Evolutionary conservation across 768 basidiomycete genomes (phyloP).

Genomic region (Pleurotus djamor): DNA sequence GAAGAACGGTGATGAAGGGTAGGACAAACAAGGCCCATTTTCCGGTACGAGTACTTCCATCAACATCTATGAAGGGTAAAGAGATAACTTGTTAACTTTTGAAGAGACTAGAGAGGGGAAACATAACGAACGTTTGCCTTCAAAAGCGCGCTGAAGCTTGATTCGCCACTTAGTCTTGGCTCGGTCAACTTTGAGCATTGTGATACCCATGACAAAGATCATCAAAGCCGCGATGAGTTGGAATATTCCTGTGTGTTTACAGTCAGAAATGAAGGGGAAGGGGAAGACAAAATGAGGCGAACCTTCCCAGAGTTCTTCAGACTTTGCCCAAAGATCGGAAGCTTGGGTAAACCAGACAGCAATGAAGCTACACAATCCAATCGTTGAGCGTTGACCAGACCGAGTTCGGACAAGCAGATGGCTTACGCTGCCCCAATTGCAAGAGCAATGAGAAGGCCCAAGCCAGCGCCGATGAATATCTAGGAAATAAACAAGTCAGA

Average conservation of each 20-base stretch:
- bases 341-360: constrained; percentile 95
- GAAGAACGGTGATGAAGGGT: constrained; percentile 88
- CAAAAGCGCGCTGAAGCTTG: constrained; percentile 82
- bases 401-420: not conserved
- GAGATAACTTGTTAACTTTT: no score
- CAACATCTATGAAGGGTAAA: constrained; percentile 31
- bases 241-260: constrained; percentile 51
- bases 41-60: constrained; percentile 48
- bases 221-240: constrained; percentile 70
- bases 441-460: constrained; percentile 78
- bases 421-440: constrained; percentile 78
- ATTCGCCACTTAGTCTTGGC: constrained; percentile 94
- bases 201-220: constrained; percentile 92
- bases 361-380: constrained; percentile 63
- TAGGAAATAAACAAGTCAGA: constrained; percentile 19
- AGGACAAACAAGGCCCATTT: constrained; percentile 91
- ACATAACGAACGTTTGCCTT: constrained; percentile 51
- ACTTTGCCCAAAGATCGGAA: constrained; percentile 75
- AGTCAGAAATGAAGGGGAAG: not conserved
- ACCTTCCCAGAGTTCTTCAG: constrained; percentile 96
- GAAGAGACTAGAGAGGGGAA: no score
- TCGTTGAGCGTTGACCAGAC: not conserved
- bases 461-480: constrained; percentile 73
- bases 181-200: constrained; percentile 94
- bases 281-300: constrained; percentile 22